A percentile compares a stretch with the other conserved stretches of the same genome.
These are phyloP conservation scores for Cucumis melo DNA, from an alignment of 306 rosid genomes.

Conservation along the genomic window DNA sequence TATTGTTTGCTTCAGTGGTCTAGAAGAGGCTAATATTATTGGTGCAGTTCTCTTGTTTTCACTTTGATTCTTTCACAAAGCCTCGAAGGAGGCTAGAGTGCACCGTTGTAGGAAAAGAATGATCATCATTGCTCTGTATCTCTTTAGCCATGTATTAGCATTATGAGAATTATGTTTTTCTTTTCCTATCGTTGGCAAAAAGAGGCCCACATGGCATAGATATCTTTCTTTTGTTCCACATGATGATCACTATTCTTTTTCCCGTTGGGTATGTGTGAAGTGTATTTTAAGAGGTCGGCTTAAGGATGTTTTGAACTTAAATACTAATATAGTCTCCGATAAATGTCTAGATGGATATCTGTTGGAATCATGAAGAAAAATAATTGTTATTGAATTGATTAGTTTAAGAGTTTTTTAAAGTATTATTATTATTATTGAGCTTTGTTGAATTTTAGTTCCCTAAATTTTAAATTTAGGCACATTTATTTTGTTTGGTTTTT, in stretches of 20 bases:
- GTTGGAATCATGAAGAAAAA: not conserved
- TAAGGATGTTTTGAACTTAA: not conserved
- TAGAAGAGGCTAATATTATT: constrained; percentile 24
- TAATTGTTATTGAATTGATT: no score
- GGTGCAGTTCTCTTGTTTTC: not conserved
- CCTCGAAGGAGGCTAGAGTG: not conserved
- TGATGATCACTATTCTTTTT: not conserved
- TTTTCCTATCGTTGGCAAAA: not conserved
- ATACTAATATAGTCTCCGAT: not conserved
- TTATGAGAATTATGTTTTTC: no score
- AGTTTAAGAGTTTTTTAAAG: no score
- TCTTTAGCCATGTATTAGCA: not conserved
- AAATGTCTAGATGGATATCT: not conserved
- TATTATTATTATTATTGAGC: no score
- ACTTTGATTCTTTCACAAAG: no score
- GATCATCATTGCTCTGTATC: not conserved
- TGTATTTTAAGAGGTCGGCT: not conserved
- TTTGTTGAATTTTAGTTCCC: no score
- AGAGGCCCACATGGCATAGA: not conserved
- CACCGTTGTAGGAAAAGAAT: not conserved
- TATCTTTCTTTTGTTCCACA: not conserved
- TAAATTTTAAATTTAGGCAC: no score
- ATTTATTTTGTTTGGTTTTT: no score
- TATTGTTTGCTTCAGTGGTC: constrained; percentile 59
- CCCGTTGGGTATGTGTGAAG: not conserved